A percentile compares a stretch with the other conserved stretches of the same genome.
Conservation (phyloP, 805 yeast genomes). For the Jamesozyma piceae region DNA sequence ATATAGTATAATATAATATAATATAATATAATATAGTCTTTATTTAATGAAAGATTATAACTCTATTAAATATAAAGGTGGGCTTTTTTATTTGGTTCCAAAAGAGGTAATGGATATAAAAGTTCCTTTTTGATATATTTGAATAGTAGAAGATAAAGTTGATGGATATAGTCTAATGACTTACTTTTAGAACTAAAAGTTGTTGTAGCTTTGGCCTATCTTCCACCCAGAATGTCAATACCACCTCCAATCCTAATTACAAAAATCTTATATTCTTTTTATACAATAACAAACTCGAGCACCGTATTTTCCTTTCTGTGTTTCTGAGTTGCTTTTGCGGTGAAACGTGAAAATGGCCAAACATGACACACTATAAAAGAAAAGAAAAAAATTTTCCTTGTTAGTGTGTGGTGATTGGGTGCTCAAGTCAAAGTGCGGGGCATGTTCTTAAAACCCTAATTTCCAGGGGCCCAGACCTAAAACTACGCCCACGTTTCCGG, state of each 20-base stretch:
- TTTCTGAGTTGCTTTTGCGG: neutral
- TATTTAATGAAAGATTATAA: constrained; percentile 2
- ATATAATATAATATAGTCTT: neutral
- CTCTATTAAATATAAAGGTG: constrained; percentile 3
- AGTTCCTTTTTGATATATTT: neutral
- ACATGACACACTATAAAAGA: too few relatives aligned
- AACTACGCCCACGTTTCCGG: too few relatives aligned
- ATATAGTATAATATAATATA: neutral
- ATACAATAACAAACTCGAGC: neutral
- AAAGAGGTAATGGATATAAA: neutral
- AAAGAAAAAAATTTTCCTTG: too few relatives aligned
- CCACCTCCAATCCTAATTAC: neutral
- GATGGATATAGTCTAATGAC: constrained; percentile 1
- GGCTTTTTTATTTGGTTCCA: neutral
- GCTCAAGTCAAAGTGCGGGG: too few relatives aligned
- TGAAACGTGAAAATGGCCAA: neutral
- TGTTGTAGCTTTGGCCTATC: neutral
- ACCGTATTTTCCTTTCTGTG: neutral
- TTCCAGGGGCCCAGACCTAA: too few relatives aligned
- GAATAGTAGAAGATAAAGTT: neutral
- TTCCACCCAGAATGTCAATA: neutral
- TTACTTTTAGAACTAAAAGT: neutral
- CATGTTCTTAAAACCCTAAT: too few relatives aligned
- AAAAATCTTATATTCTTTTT: too few relatives aligned
- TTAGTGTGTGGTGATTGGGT: too few relatives aligned